Evolutionary conservation across 164 flowering plant species (phyloP).

Genomic region (Liriodendron chinense): DNA sequence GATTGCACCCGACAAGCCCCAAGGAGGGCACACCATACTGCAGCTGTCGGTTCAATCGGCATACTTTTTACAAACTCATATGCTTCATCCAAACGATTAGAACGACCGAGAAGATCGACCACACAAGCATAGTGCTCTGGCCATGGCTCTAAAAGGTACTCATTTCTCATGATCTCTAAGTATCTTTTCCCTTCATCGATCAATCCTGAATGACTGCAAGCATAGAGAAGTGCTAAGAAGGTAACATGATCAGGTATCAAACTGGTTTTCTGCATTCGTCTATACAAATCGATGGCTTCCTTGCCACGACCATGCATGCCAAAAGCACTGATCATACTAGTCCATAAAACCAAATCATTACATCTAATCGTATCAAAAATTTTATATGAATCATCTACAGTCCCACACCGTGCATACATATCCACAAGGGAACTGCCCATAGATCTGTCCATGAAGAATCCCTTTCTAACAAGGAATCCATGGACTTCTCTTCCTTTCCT

Average conservation of each 20-base stretch:
- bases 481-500: slow-evolving; percentile 79
- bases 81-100: slow-evolving; percentile 68
- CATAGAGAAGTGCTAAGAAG: slow-evolving; percentile 68
- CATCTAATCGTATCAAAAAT: slow-evolving; percentile 32
- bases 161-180: slow-evolving; percentile 45
- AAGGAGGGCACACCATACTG: slow-evolving; percentile 78
- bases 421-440: slow-evolving; percentile 62
- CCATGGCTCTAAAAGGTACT: slow-evolving; percentile 74
- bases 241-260: slow-evolving; percentile 69
- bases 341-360: slow-evolving; percentile 48
- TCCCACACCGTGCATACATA: slow-evolving; percentile 80
- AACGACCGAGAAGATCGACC: slow-evolving; percentile 85
- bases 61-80: slow-evolving; percentile 46
- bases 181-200: slow-evolving; percentile 50
- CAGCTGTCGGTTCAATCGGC: slow-evolving; percentile 56
- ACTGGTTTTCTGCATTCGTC: slow-evolving; percentile 39
- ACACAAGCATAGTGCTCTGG: slow-evolving; percentile 82
- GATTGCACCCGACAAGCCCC: slow-evolving; percentile 70
- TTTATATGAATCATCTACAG: slow-evolving; percentile 38
- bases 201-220: slow-evolving; percentile 84
- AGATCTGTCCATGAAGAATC: slow-evolving; percentile 44
- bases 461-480: slow-evolving; percentile 54
- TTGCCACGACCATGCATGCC: slow-evolving; percentile 83
- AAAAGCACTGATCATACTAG: slow-evolving; percentile 73
- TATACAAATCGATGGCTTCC: slow-evolving; percentile 53